Conservation (phyloP, 1,139 yeast genomes). For the Saccharomycopsis crataegensis region DNA sequence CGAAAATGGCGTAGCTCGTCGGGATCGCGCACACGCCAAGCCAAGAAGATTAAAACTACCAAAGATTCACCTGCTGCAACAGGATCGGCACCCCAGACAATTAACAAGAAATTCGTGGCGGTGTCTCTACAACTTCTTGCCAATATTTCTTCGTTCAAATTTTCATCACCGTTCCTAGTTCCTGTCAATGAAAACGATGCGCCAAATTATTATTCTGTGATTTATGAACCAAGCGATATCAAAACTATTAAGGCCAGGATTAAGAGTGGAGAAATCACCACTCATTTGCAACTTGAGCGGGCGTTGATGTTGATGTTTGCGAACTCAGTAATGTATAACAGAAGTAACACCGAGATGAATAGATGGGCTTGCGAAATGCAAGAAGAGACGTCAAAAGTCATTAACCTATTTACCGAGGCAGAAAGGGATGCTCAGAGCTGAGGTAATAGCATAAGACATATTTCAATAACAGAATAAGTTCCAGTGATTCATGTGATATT, state of each 20-base stretch:
- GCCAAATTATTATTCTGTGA: conserved; percentile 56
- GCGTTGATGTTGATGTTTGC: conserved; percentile 75
- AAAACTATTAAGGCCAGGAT: conserved; percentile 53
- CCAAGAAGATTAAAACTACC: neutral
- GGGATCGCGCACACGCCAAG: neutral
- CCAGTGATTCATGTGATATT: neutral
- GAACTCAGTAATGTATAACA: conserved; percentile 76
- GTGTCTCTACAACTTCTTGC: conserved; percentile 53
- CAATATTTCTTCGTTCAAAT: conserved; percentile 62
- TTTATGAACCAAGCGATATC: conserved; percentile 60
- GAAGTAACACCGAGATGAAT: conserved; percentile 55
- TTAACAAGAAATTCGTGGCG: conserved; percentile 43
- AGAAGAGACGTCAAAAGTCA: conserved; percentile 43
- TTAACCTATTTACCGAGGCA: conserved; percentile 39
- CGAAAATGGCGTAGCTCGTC: conserved; percentile 1
- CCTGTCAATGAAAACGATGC: conserved; percentile 66
- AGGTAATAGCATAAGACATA: neutral
- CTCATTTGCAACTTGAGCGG: conserved; percentile 48
- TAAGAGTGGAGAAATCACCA: conserved; percentile 49
- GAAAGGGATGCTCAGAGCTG: conserved; percentile 12
- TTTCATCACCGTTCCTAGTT: conserved; percentile 64
- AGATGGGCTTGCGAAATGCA: conserved; percentile 63
- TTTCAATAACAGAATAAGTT: neutral
- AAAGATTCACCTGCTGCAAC: conserved; percentile 8
- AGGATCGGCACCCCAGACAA: conserved; percentile 8